Evolutionary conservation across 176 grass and related monocot genomes (phyloP).

Genomic region (Dactylis glomerata): DNA sequence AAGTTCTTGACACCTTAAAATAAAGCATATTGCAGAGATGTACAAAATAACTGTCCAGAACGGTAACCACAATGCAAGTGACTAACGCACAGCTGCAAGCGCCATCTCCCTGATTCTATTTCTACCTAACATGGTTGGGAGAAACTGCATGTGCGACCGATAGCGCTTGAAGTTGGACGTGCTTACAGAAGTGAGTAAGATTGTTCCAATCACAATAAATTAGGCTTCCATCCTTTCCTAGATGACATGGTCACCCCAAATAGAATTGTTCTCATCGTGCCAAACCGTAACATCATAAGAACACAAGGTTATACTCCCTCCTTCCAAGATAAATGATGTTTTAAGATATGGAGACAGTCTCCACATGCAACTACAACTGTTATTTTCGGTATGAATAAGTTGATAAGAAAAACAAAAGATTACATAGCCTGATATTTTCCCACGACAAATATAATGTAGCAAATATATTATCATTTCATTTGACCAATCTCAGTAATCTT

Average conservation of each 20-base stretch:
- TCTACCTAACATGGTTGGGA: background rate
- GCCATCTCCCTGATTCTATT: background rate
- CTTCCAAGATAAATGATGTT: background rate
- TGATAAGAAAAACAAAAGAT: background rate
- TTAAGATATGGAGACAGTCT: background rate
- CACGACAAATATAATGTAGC: background rate
- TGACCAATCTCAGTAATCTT: background rate
- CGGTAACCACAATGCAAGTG: background rate
- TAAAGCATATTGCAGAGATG: background rate
- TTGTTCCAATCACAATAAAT: background rate
- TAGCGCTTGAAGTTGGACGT: background rate
- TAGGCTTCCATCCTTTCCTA: background rate
- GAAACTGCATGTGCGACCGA: background rate
- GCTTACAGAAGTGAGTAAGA: slow-evolving; percentile 1
- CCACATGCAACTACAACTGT: background rate
- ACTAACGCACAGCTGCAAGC: background rate
- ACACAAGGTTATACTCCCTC: background rate
- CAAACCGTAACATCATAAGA: background rate
- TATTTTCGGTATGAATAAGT: background rate
- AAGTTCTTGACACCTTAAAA: background rate
- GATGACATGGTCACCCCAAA: background rate
- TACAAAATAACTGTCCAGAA: background rate
- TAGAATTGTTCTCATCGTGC: background rate
- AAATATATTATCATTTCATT: background rate
- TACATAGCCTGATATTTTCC: background rate